These are phyloP conservation scores for Fusarium brevicatenulatum DNA, from an alignment of 2,329 filamentous ascomycete genomes.

Conservation along the genomic window DNA sequence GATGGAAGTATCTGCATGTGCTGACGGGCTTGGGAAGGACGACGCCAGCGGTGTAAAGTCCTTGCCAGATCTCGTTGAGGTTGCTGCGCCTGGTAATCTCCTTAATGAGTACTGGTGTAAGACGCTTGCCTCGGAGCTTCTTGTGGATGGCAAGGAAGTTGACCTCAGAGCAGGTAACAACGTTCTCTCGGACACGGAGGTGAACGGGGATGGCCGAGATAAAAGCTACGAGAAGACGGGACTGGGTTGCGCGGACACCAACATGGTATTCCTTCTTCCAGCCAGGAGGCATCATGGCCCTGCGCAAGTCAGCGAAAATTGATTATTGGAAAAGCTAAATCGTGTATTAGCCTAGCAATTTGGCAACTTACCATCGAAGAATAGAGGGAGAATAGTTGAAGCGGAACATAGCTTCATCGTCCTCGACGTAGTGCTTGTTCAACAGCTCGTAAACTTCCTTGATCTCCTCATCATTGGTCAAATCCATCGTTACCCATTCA, in stretches of 20 bases:
- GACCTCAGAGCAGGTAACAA: slow-evolving; percentile 86
- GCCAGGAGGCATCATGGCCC: slow-evolving; percentile 92
- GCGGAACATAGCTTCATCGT: slow-evolving; percentile 95
- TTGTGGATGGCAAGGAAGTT: slow-evolving; percentile 99
- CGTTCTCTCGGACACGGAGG: slow-evolving; percentile 80
- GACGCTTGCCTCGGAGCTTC: slow-evolving; percentile 91
- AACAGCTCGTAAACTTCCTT: slow-evolving; percentile 93
- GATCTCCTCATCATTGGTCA: slow-evolving; percentile 80
- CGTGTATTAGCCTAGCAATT: background rate
- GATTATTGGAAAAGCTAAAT: background rate
- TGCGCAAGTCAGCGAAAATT: slow-evolving; percentile 49
- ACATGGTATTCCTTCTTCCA: slow-evolving; percentile 97
- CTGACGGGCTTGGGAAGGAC: slow-evolving; percentile 91
- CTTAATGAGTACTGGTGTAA: slow-evolving; percentile 95
- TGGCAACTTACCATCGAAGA: slow-evolving; percentile 77
- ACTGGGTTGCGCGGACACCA: slow-evolving; percentile 85
- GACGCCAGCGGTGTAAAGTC: slow-evolving; percentile 93
- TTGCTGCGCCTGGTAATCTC: slow-evolving; percentile 96
- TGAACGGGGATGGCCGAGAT: slow-evolving; percentile 92
- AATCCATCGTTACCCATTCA: slow-evolving; percentile 92
- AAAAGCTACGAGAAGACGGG: slow-evolving; percentile 90
- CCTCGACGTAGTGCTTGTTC: slow-evolving; percentile 95
- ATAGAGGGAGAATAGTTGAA: slow-evolving; percentile 95
- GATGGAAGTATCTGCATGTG: slow-evolving; percentile 95
- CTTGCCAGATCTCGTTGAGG: slow-evolving; percentile 87